A percentile compares a stretch with the other conserved stretches of the same genome.
Conservation (phyloP, 371 early-diverging fungal species). For the Nematocida ironsii region DNA sequence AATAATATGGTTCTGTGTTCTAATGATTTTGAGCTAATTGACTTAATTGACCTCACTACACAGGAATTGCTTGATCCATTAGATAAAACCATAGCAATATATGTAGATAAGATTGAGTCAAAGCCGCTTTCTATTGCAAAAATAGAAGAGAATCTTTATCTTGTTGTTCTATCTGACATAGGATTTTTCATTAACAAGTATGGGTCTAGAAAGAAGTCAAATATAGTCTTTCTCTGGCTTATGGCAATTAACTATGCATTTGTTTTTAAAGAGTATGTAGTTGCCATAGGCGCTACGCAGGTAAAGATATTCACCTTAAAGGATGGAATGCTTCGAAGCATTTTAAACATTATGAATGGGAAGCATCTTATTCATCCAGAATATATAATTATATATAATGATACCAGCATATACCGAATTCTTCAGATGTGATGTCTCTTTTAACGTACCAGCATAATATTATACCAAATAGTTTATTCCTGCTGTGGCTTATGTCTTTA, state of each 20-base stretch:
- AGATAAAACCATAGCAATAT: slow-evolving; percentile 60
- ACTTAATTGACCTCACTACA: slow-evolving; percentile 66
- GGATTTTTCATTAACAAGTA: slow-evolving; percentile 66
- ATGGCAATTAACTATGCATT: slow-evolving; percentile 21
- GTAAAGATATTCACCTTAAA: slow-evolving; percentile 39
- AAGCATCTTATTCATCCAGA: slow-evolving; percentile 24
- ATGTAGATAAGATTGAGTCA: slow-evolving; percentile 30
- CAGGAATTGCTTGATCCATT: slow-evolving; percentile 67
- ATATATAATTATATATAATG: slow-evolving; percentile 50
- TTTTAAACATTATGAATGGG: slow-evolving; percentile 26
- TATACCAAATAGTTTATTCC: no score
- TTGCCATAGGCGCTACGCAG: slow-evolving; percentile 14
- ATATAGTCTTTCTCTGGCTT: slow-evolving; percentile 67
- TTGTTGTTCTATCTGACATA: slow-evolving; percentile 64
- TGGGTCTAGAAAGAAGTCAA: slow-evolving; percentile 57
- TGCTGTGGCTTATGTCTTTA: no score
- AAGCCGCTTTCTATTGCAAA: slow-evolving; percentile 60
- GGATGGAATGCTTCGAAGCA: slow-evolving; percentile 24
- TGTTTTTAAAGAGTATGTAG: slow-evolving; percentile 39
- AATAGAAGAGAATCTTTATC: slow-evolving; percentile 59
- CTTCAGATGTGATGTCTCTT: neutral
- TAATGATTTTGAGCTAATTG: slow-evolving; percentile 70
- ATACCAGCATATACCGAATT: slow-evolving; percentile 28
- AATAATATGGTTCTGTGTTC: slow-evolving; percentile 66
- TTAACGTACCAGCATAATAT: neutral